A percentile compares a stretch with the other conserved stretches of the same genome.
Evolutionary conservation across 257 asterid genomes (phyloP).

Genomic region (Lycium ferocissimum): DNA sequence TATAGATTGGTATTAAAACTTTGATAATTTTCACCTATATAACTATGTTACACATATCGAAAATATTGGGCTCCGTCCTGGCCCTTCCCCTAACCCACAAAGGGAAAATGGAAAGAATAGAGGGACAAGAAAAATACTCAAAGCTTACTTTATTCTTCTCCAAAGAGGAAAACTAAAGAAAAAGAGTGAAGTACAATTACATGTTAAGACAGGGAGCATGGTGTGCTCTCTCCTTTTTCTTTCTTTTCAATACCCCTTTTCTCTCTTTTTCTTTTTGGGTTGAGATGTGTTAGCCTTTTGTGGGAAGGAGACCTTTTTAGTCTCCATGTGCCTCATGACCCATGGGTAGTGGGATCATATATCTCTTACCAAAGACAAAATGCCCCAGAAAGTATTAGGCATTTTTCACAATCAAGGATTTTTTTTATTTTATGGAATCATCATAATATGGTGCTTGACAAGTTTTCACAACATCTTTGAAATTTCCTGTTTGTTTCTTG

Average conservation of each 20-base stretch:
- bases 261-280: constrained; percentile 51
- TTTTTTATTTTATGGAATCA: constrained; percentile 1
- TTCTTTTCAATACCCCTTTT: constrained; percentile 37
- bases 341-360: constrained; percentile 45
- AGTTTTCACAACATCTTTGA: background rate
- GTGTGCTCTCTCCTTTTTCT: constrained; percentile 50
- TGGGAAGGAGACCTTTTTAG: constrained; percentile 59
- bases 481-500: constrained; percentile 31
- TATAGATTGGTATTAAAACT: no score
- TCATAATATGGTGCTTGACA: constrained; percentile 25
- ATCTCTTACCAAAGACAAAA: constrained; percentile 38
- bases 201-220: constrained; percentile 57
- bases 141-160: constrained; percentile 37
- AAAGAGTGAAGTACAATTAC: constrained; percentile 43
- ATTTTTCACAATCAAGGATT: constrained; percentile 17
- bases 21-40: no score
- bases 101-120: background rate
- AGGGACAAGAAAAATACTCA: constrained; percentile 26
- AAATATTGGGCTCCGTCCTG: background rate
- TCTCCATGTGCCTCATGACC: constrained; percentile 63
- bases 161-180: constrained; percentile 39
- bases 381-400: constrained; percentile 25
- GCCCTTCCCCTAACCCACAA: background rate
- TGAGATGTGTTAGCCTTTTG: constrained; percentile 53
- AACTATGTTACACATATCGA: background rate